Percentiles rank a stretch among this genome's conserved stretches.
These are phyloP conservation scores for Pleoardoris graminearum DNA, from an alignment of 2,329 filamentous ascomycete species.

Conservation along the genomic window DNA sequence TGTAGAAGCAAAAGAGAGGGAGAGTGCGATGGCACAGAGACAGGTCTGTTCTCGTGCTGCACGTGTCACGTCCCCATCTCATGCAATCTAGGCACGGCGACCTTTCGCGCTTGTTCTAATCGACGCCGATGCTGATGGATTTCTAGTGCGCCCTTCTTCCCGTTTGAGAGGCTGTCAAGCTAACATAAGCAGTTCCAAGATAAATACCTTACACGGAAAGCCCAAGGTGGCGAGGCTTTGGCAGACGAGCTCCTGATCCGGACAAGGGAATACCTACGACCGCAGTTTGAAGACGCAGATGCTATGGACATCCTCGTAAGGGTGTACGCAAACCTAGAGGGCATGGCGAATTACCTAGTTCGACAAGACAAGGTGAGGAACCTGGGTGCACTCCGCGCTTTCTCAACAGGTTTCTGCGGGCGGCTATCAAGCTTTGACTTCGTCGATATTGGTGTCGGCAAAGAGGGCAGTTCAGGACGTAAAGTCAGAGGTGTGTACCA, in stretches of 20 bases:
- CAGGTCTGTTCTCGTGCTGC: constrained; percentile 25
- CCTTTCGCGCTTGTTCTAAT: constrained; percentile 43
- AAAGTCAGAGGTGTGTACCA: constrained; percentile 39
- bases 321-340: constrained; percentile 43
- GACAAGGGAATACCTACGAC: constrained; percentile 41
- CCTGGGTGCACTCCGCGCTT: constrained; percentile 40
- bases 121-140: constrained; percentile 45
- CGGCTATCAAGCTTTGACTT: constrained; percentile 43
- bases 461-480: constrained; percentile 38
- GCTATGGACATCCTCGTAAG: constrained; percentile 40
- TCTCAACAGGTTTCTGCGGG: constrained; percentile 43
- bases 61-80: constrained; percentile 11
- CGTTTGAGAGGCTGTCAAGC: neutral
- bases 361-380: constrained; percentile 42
- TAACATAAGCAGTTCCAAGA: constrained; percentile 37
- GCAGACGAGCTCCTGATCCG: constrained; percentile 42
- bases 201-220: constrained; percentile 41
- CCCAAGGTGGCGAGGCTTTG: constrained; percentile 40
- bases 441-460: constrained; percentile 42
- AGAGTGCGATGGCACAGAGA: constrained; percentile 34
- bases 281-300: constrained; percentile 41
- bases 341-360: constrained; percentile 43
- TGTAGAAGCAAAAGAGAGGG: constrained; percentile 35
- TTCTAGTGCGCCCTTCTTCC: constrained; percentile 28
- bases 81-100: constrained; percentile 29